Evolutionary conservation across 2,329 filamentous ascomycete species (phyloP), one percentile per base, ranked within the genome.

Genomic region (Claviceps cyperi): DNA sequence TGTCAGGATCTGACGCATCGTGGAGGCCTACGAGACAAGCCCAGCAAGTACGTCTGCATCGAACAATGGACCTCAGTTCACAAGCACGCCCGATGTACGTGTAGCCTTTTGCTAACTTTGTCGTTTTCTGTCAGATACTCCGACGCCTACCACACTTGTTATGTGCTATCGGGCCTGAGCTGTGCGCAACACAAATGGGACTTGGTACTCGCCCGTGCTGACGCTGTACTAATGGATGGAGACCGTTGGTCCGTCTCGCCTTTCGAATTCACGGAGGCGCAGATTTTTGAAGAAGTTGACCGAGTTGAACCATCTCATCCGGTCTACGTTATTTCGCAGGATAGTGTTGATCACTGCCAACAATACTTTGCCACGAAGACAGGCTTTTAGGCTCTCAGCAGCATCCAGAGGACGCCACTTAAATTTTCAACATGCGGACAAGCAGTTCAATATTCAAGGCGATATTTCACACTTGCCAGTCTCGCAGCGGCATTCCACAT

Each of bases 81-180:
- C 9, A 39, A 21, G 37, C 17, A 32, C 8, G 24, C 14, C n/a
- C 19, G 15, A 17, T n/a, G 22, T 17, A 11, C 28, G 28, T 24
- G 4, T 4, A 35, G 9, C 11, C 8, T 35, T 3, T 40, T 22
- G 35, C 49, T 54, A 47, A 54, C 49, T 21, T 32, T 39, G 21
- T 37, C 15, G 46, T n/a, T 39, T 46, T 22, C 46, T 17, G 9
- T 41, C 53, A 89, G 85, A 59, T 74, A 75, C 53, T 82, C 89
- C 4, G 91, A 97, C 69, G 83, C 84, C 46, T 96, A 97, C 61
- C 91, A 97, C 67, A 88, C 88, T 43, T 92, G 86, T 69, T 97
- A 97, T 68, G 87, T 90, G 32, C 76, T 97, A 19, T 82, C 84
- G 21, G 91, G 91, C 5, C 73, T 97, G 56, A 92, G 86, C 64